These are phyloP conservation scores for Xylariales sp. DNA, from an alignment of 2,329 filamentous ascomycete species.

Conservation along the genomic window DNA sequence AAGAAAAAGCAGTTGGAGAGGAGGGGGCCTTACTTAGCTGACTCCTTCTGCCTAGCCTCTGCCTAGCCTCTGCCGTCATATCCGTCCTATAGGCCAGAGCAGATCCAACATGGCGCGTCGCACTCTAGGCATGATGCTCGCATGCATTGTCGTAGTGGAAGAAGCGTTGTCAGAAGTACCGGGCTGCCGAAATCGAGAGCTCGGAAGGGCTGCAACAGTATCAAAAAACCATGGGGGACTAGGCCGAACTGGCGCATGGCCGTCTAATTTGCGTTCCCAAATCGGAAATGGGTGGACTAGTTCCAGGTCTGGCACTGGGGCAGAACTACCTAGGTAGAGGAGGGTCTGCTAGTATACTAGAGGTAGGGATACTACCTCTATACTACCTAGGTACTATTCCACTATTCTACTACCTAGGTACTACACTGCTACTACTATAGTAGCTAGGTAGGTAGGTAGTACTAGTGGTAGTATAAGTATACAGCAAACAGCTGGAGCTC, in stretches of 20 bases:
- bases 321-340: neutral
- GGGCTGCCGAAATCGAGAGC: constrained; percentile 14
- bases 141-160: constrained; percentile 11
- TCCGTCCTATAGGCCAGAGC: neutral
- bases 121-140: neutral
- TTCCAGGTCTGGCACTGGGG: too few species aligned
- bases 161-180: neutral
- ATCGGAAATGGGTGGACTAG: constrained; percentile 9
- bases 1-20: too few species aligned
- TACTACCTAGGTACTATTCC: too few species aligned
- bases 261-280: constrained; percentile 1
- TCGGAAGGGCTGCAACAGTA: neutral
- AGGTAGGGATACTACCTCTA: too few species aligned
- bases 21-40: too few species aligned
- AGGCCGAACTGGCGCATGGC: neutral
- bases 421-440: too few species aligned
- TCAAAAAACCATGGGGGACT: neutral
- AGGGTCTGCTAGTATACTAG: too few species aligned
- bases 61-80: neutral
- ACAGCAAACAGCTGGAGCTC: too few species aligned
- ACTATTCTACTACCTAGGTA: too few species aligned
- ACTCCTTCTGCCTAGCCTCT: too few species aligned
- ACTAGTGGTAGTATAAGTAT: too few species aligned
- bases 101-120: neutral
- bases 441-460: too few species aligned